Evolutionary conservation across 352 stramenopile species (phyloP), one percentile per base, ranked within the genome.

Genomic region (Phytophthora crassamura): DNA sequence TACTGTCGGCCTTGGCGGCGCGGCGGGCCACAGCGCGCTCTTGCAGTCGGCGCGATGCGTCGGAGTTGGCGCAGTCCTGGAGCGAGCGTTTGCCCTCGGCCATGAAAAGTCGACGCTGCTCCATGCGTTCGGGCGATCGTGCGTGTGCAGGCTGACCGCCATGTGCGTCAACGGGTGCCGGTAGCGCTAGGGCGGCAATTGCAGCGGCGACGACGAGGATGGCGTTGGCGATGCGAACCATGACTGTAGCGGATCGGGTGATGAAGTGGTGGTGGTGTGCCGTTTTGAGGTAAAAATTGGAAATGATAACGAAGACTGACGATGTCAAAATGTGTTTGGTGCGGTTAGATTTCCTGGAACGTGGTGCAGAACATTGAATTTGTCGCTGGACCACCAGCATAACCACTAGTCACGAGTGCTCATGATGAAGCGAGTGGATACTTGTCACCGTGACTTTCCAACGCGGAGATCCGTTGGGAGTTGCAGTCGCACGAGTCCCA

Each of bases 41-140:
- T n/a, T 65, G 36, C 39, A 71, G 63, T 42, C 33, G 20, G 5
- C 63, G 63, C 0, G 63, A 57, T 14, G 41, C 35, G 2, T 62
- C 55, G 30, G 49, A 71, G 55, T 58, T 58, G 55, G 58, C 57
- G 25, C 64, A 73, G 58, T 60, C 56, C 35, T 59, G 60, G 34
- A 73, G 65, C 25, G 47, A 59, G n/a, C 65, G 65, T 35, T 68
- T 68, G 58, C 57, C 28, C 33, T 67, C 48, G 18, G 55, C 41
- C 54, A 71, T 64, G 57, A 72, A 72, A 43, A 72, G 64, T 9
- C 42, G 46, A 16, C 57, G 64, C 18, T 72, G 56, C 25, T 55
- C 57, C 4, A 67, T 48, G 0, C 40, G 36, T 14, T 61, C 50
- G 8, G 49, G 49, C 3, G 64, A 47, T 0, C 28, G 54, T 6